Evolutionary conservation across 75 land plant genomes (phyloP).

Genomic region (Picea glauca): DNA sequence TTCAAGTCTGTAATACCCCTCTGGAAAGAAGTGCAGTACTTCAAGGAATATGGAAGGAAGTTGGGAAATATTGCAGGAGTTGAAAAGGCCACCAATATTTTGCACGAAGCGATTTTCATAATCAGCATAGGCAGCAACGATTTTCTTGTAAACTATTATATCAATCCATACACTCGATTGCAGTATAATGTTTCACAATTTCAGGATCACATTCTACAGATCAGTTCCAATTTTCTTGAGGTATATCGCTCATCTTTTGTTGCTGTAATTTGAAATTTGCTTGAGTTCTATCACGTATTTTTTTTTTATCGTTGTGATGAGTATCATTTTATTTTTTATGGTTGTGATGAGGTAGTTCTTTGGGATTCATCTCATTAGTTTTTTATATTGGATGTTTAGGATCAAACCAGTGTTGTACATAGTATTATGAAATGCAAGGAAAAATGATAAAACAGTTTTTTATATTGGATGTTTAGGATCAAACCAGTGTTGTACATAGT

Average conservation of each 20-base stretch:
- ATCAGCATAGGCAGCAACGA: constrained; percentile 54
- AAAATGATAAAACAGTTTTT: too few relatives aligned
- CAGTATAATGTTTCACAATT: constrained; percentile 24
- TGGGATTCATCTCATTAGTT: too few relatives aligned
- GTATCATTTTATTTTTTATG: too few relatives aligned
- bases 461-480: too few relatives aligned
- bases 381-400: too few relatives aligned
- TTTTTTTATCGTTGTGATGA: too few relatives aligned
- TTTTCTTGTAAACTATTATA: constrained; percentile 28
- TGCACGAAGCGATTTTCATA: constrained; percentile 21
- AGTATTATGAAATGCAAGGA: too few relatives aligned
- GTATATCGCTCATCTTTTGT: not conserved
- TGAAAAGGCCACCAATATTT: constrained; percentile 13
- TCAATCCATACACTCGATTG: constrained; percentile 14
- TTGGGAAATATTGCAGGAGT: constrained; percentile 15
- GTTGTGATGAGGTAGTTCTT: too few relatives aligned
- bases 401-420: too few relatives aligned
- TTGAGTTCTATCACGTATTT: not conserved
- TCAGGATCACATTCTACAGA: constrained; percentile 28
- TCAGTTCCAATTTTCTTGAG: constrained; percentile 18
- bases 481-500: too few relatives aligned
- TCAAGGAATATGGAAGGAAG: constrained; percentile 30
- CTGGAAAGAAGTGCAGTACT: constrained; percentile 30
- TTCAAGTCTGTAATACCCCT: constrained; percentile 32
- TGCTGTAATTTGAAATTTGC: not conserved